Evolutionary conservation across 2,329 filamentous ascomycete genomes (phyloP), one percentile per base, ranked within the genome.

Genomic region (Acarospora socialis): DNA sequence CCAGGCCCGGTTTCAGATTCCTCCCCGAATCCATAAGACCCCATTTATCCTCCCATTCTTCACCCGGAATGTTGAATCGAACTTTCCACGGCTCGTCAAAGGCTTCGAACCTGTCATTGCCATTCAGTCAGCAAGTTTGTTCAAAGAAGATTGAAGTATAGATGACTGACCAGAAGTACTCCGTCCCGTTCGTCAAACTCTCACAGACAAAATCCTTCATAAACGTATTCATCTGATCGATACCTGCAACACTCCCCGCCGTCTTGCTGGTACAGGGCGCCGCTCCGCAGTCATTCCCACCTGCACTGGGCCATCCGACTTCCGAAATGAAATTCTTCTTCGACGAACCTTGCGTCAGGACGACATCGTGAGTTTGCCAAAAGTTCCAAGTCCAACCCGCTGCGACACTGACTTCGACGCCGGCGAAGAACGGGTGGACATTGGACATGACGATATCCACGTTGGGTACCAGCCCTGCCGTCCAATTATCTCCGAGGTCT

Each of bases 41-140:
- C 87, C 87, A 94, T 53, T 93, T 80, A 52, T 92, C 82, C 60
- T 95, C 87, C 86, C 86, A 94, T 32, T 80, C 66, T 59, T 87
- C 65, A 23, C 65, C 61, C 35, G 56, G 56, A 4, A 61, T 63
- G 53, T 94, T 78, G 59, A 75, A 93, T 12, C 55, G 49, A 34
- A 78, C 63, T 61, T 95, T 94, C 87, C 87, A 22, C 2, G 84
- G 84, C 64, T 95, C 87, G 51, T 95, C 87, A 52, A 94, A 95
- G 7, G 84, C 83, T 51, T 86, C 81, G 53, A 95, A 94, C 73
- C 71, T 73, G 37, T 27, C 21, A 26, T 12, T 27, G 10, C 21
- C 16, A 23, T 42, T 31, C n/a, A n/a, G n/a, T n/a, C n/a, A n/a
- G 20, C 3, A n/a, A 4, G n/a, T 19, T 14, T n/a, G 25, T 34